Evolutionary conservation across 441 rosid species (phyloP).

Genomic region (Gossypium davidsonii): DNA sequence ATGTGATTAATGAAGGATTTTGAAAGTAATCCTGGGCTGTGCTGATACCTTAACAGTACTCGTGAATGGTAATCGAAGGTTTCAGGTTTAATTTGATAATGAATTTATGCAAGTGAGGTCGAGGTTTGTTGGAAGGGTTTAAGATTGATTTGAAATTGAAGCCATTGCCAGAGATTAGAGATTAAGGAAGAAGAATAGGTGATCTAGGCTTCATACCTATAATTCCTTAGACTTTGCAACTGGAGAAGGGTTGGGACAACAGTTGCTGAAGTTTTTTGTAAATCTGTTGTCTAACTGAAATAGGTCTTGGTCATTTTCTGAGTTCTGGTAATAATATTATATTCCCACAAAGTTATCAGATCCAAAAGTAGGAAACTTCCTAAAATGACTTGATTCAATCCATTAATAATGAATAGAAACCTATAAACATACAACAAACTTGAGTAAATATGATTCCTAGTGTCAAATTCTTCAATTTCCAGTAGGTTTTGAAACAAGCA

Average conservation of each 20-base stretch:
- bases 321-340: neutral
- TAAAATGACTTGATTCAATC: neutral
- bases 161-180: neutral
- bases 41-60: neutral
- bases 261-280: neutral
- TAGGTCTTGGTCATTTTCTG: neutral
- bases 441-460: neutral
- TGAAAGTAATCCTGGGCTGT: neutral
- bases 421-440: neutral
- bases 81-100: neutral
- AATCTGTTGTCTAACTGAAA: neutral
- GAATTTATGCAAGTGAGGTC: neutral
- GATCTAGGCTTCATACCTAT: slow-evolving; percentile 1
- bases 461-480: neutral
- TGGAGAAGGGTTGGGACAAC: neutral
- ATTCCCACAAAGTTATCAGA: neutral
- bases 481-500: neutral
- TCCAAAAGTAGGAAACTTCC: neutral
- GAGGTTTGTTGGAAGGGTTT: neutral
- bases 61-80: neutral
- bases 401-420: neutral
- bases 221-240: slow-evolving; percentile 6
- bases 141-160: neutral
- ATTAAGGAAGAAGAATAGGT: neutral
- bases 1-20: neutral